These are phyloP conservation scores for Leishmania mexicana DNA, from an alignment of 208 protist genomes.

Conservation along the genomic window DNA sequence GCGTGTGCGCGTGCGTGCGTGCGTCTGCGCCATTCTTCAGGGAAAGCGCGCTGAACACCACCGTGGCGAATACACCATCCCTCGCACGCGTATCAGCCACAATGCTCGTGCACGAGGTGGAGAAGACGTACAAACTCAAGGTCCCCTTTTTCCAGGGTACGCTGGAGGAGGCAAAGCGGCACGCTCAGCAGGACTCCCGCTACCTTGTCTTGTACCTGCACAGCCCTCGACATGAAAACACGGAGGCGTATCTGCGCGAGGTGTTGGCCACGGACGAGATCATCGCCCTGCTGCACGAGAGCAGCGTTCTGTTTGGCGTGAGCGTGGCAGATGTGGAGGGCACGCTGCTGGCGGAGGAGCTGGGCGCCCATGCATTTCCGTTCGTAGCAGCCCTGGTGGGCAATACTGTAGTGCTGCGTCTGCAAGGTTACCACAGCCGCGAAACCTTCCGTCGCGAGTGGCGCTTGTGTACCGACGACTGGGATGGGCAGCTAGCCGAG, in stretches of 20 bases:
- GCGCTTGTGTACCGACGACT: conserved; percentile 49
- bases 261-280: conserved; percentile 55
- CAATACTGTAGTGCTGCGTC: conserved; percentile 48
- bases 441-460: conserved; percentile 62
- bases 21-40: not conserved
- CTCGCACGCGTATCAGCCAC: not conserved
- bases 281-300: conserved; percentile 44
- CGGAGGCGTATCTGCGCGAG: conserved; percentile 52
- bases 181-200: conserved; percentile 40
- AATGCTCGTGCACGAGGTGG: conserved; percentile 38
- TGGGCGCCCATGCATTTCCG: conserved; percentile 65
- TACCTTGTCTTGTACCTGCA: conserved; percentile 86
- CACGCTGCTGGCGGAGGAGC: conserved; percentile 44
- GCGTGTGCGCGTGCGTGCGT: not conserved
- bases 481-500: conserved; percentile 66
- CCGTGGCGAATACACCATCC: not conserved
- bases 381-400: conserved; percentile 65
- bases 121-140: conserved; percentile 42
- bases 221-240: conserved; percentile 76
- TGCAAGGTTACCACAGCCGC: conserved; percentile 52
- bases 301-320: conserved; percentile 59
- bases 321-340: conserved; percentile 59
- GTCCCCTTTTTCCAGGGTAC: conserved; percentile 64
- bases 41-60: not conserved
- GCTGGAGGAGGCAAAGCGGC: conserved; percentile 58